Base-by-base conservation (phyloP, 2,329 filamentous ascomycete species). In the Eurotiales sp. region DNA sequence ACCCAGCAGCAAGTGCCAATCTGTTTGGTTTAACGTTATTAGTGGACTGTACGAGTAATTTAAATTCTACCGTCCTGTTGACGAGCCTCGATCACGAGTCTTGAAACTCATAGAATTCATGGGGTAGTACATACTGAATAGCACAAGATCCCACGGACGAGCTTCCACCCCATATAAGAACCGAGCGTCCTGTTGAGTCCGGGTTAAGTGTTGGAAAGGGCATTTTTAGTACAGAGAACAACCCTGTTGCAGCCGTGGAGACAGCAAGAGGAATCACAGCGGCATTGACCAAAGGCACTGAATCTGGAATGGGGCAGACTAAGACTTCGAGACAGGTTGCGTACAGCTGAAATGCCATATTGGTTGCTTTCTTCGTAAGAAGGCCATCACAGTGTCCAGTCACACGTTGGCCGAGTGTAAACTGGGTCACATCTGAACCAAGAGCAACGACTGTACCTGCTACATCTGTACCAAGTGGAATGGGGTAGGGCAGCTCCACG, bases 121-220 rank as follows among this genome's bases (percentile, higher is more conserved):
- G n/a, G n/a, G n/a, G n/a, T n/a, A n/a, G n/a, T n/a, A 27, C 19
- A 45, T 19, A 59, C 52, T 48, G 46, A 29, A 48, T 48, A 17
- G 46, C 46, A 39, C 46, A 48, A 48, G 46, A 48, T 1, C 46
- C 46, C 25, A 43, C 39, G 1, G 48, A 50, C 17, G 61, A 59
- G 32, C 71, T 74, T 32, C 72, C 73, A 22, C 71, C 73, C 72
- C 70, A 77, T 14, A 76, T 62, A 3, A 77, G 59, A 3, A 77
- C 59, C n/a, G 55, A 40, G 58, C 6, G 41, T 53, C 15, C 32
- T 1, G 21, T 14, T 1, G 30, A 10, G 5, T 36, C 22, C 15
- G 48, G 40, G 5, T 29, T 0, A 11, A 72, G 63, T 1, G 44
- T 55, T 1, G 50, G 23, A 72, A 73, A 3, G 69, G 76, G 6